Conservation (phyloP, 345 rosid species). For the Iberis pinnata region DNA sequence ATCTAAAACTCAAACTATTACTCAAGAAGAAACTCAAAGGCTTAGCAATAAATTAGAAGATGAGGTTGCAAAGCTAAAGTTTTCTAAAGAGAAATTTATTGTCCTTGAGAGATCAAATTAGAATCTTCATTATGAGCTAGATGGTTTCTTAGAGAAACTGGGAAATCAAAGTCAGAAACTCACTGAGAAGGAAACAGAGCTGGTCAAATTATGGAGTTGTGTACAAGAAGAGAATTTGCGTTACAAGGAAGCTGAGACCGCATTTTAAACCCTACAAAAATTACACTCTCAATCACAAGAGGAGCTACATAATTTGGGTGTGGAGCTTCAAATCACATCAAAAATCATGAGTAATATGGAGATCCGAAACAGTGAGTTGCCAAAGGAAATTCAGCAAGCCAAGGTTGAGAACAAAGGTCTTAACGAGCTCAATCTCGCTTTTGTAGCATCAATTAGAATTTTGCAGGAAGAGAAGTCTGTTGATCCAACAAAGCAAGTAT, state of each 20-base stretch:
- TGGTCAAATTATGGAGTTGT: conserved; percentile 72
- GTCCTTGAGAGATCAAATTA: conserved; percentile 73
- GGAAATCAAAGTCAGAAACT: conserved; percentile 61
- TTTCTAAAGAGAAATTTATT: conserved; percentile 70
- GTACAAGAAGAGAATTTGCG: conserved; percentile 82
- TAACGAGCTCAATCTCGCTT: conserved; percentile 36
- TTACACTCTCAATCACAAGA: conserved; percentile 90
- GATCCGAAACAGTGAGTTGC: conserved; percentile 47
- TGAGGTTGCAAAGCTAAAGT: conserved; percentile 54
- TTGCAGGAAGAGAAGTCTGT: conserved; percentile 66
- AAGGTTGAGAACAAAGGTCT: conserved; percentile 55
- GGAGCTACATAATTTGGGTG: conserved; percentile 65
- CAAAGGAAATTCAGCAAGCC: conserved; percentile 44
- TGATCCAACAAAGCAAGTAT: conserved; percentile 79
- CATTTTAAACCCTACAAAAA: conserved; percentile 86
- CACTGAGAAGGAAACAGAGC: conserved; percentile 78
- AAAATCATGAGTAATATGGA: conserved; percentile 62
- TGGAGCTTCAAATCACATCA: conserved; percentile 50
- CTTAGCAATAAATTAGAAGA: conserved; percentile 56
- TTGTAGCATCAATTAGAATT: conserved; percentile 45
- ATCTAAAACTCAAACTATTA: conserved; percentile 57
- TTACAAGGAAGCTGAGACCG: conserved; percentile 89
- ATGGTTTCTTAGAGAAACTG: conserved; percentile 48
- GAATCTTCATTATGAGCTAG: conserved; percentile 67
- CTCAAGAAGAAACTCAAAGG: conserved; percentile 56